A percentile compares a stretch with the other conserved stretches of the same genome.
phyloP scores from a whole-genome alignment of 1,139 yeast genomes.

The Candida tetrigidarum region DNA sequence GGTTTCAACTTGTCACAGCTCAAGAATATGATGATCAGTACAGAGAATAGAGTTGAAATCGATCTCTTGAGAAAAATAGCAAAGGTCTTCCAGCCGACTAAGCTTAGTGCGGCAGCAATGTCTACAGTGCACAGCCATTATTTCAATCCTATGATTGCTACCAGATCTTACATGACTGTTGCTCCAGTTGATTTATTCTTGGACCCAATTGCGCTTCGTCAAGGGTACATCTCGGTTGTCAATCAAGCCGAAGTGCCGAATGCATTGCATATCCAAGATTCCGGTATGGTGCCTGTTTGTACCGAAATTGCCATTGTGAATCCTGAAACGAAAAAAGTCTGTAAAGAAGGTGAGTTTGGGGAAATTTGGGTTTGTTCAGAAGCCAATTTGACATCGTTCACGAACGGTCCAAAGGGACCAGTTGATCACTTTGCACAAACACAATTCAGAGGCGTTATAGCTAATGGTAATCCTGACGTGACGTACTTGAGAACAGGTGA shows the following conservation, averaged over 20 bases:
- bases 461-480: conserved; percentile 63
- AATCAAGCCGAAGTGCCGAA: conserved; percentile 71
- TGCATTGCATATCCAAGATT: conserved; percentile 83
- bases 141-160: conserved; percentile 81
- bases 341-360: conserved; percentile 94
- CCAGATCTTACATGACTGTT: conserved; percentile 86
- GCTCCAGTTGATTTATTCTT: conserved; percentile 88
- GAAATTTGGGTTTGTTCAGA: conserved; percentile 97
- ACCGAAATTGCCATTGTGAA: conserved; percentile 94
- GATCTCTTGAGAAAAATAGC: conserved; percentile 64
- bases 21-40: conserved; percentile 84
- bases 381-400: conserved; percentile 70
- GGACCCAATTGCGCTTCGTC: conserved; percentile 87
- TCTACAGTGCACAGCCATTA: conserved; percentile 79
- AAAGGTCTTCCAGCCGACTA: conserved; percentile 64
- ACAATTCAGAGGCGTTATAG: conserved; percentile 61
- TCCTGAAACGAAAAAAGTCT: conserved; percentile 81
- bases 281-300: conserved; percentile 96
- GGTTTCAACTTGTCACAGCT: conserved; percentile 67
- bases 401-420: conserved; percentile 58
- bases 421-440: conserved; percentile 37
- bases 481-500: conserved; percentile 90
- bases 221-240: conserved; percentile 82
- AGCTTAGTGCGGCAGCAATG: conserved; percentile 70
- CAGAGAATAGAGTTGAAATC: conserved; percentile 74